Base-by-base conservation (phyloP, 1,139 yeast genomes). In the Pichia sp. region DNA sequence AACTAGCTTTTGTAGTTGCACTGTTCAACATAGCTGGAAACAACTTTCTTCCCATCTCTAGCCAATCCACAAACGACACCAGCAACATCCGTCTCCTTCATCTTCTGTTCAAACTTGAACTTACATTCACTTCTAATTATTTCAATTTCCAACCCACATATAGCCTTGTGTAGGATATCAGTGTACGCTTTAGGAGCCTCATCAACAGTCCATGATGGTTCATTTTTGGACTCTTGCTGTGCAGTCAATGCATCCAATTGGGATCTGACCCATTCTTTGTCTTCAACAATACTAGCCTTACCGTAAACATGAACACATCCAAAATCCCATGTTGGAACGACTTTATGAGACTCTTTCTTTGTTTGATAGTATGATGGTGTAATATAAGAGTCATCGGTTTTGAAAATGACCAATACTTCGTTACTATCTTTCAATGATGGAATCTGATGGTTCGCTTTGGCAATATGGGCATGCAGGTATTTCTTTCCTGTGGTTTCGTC, bases 301-400 rank as follows among this genome's bases (percentile, higher is more conserved):
- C 88, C 88, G 48, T 76, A 68, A 39, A 77, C 70, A 58, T 82
- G 87, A 36, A 77, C 82, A 5, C 79, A 66, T 2, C 79, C 80
- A 65, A 77, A 82, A 62, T 79, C 82, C 89, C 88, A 82, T 0
- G 89, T 82, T 13, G 88, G 87, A 11, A 81, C 89, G 38, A 71
- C 74, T 57, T 80, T 81, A 53, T 80, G 84, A 26, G 82, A 77
- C 44, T 71, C 72, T 54, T 71, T 67, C 64, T 82, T 81, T 3
- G 73, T 70, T 2, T 79, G 75, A 58, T 82, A 82, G 71, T 81
- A 81, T 16, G 73, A 65, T 3, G 89, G 87, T 9, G 82, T 67
- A 34, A 81, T 73, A 59, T 82, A 82, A 1, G 79, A 69, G 57
- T 79, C 72, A 4, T 63, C 67, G 6, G 80, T 72, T 60, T 74